A percentile compares a stretch with the other conserved stretches of the same genome.
Conservation (phyloP, 768 basidiomycete genomes). For the Collybia sordida region DNA sequence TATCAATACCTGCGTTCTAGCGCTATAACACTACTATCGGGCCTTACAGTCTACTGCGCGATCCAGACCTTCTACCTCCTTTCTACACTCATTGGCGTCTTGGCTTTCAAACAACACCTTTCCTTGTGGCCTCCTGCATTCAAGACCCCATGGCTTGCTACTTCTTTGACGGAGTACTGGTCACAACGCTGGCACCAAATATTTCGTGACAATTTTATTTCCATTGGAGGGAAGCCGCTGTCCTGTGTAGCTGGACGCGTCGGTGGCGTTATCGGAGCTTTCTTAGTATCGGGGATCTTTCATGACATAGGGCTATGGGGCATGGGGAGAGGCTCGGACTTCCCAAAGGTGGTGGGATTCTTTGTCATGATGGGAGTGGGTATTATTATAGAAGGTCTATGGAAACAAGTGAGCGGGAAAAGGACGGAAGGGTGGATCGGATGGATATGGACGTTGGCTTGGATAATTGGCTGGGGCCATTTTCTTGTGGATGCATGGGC, state of each 20-base stretch:
- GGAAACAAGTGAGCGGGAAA: slow-evolving; percentile 41
- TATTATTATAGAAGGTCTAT: slow-evolving; percentile 46
- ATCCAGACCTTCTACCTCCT: slow-evolving; percentile 45
- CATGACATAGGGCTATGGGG: slow-evolving; percentile 61
- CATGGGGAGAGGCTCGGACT: slow-evolving; percentile 53
- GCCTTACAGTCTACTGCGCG: slow-evolving; percentile 42
- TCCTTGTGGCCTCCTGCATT: slow-evolving; percentile 67
- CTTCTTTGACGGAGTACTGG: slow-evolving; percentile 67
- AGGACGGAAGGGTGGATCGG: slow-evolving; percentile 49
- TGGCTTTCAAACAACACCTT: slow-evolving; percentile 47
- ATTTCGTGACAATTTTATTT: slow-evolving; percentile 57
- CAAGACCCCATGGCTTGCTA: slow-evolving; percentile 52
- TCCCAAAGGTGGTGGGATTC: slow-evolving; percentile 41
- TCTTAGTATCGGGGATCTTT: slow-evolving; percentile 56
- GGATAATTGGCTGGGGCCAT: slow-evolving; percentile 48
- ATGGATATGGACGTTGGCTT: slow-evolving; percentile 48
- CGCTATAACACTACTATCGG: slow-evolving; percentile 39
- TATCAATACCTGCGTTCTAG: slow-evolving; percentile 43
- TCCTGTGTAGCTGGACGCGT: slow-evolving; percentile 41
- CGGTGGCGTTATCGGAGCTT: slow-evolving; percentile 56
- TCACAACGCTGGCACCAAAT: slow-evolving; percentile 66
- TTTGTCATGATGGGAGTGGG: slow-evolving; percentile 61
- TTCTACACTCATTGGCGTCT: slow-evolving; percentile 40
- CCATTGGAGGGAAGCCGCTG: slow-evolving; percentile 47
- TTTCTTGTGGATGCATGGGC: slow-evolving; percentile 52